Base-by-base conservation (phyloP, 1,284 basidiomycete genomes). In the Cryptococcus sp. region DNA sequence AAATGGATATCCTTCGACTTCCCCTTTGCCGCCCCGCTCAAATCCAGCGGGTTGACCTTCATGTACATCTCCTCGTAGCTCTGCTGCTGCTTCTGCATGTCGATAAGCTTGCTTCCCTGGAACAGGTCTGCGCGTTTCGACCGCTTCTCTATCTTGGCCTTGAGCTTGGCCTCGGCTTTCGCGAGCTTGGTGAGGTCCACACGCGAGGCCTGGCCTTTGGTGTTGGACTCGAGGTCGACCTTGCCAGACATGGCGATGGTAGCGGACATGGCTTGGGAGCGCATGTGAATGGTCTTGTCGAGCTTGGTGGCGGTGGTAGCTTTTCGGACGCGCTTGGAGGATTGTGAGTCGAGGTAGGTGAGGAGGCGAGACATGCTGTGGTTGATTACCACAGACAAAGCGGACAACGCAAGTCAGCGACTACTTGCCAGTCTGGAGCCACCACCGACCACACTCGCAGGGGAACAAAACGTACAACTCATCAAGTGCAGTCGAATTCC, bases 41-140 rank as follows among this genome's bases (percentile, higher is more conserved):
- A 85, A 76, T 96, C 91, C 60, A 99, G 79, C 48, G 96, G 92
- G 78, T 99, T 99, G 80, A 98, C 93, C 81, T 95, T 91, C 88
- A 98, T 90, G 80, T 95, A 98, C 86, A 98, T 87, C 74, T 98
- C 95, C 75, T 98, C 94, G 80, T 98, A 98, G 24, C 87, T 86
- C 86, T 95, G 89, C 85, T 95, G 91, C 79, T 92, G 92, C 75
- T 88, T 86, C 77, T 91, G 86, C 69, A 91, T 87, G 72, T 97
- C 91, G 57, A 99, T 83, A 36, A 99, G 81, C 77, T 96, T 98
- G 21, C 90, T 94, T 16, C 93, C 93, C 76, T 98, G 94, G 78
- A 97, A 98, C 42, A 97, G 81, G 78, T 92, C 89, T 65, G 89
- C 81, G 59, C 85, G 85, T 9, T 89, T 84, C 13, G 63, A 62